Base-by-base conservation (phyloP, 2,329 filamentous ascomycete genomes). In the Hymenoscyphus salicellus region DNA sequence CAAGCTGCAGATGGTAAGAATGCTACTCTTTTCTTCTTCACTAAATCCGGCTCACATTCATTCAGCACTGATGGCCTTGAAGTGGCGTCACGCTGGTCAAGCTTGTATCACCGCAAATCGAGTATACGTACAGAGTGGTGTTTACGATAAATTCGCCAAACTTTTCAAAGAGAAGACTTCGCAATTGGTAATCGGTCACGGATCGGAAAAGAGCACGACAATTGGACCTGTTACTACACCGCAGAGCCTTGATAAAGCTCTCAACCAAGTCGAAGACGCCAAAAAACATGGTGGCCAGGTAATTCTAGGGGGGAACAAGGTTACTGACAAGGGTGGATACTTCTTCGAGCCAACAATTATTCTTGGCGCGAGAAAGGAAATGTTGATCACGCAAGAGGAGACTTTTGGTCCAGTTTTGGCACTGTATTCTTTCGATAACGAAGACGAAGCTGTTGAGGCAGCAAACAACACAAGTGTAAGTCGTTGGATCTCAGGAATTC, bases 311-410 rank as follows among this genome's bases (percentile, higher is more conserved):
- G 87, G 85, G 1, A 80, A 82, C 72, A 69, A 81, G 75, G 79
- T 87, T 2, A 75, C 79, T 1, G 73, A 74, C 28, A 75, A 79
- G 8, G 77, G 79, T 0, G 86, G 87, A 4, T 91, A 88, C 76
- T 92, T 90, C 79, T 89, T 90, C 75, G 81, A 89, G 73, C 88
- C 86, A 1, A 90, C 88, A 0, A 83, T 90, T 63, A 82, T 91
- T 49, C 82, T 82, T 0, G 82, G 83, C 4, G 84, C 87, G 67
- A 86, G 80, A 6, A 76, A 79, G 10, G 80, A 86, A 1, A 89
- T 89, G 86, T 69, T 79, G 33, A 79, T 84, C 43, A 80, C 79
- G 1, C 77, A 79, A 0, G 87, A 90, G 70, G 88, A 90, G 76
- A 85, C 83, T 0, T 90, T 91, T 70, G 86, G 85, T 0, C 88